Evolutionary conservation across 2,329 filamentous ascomycete genomes (phyloP).

Genomic region (Huntiella abstrusa): DNA sequence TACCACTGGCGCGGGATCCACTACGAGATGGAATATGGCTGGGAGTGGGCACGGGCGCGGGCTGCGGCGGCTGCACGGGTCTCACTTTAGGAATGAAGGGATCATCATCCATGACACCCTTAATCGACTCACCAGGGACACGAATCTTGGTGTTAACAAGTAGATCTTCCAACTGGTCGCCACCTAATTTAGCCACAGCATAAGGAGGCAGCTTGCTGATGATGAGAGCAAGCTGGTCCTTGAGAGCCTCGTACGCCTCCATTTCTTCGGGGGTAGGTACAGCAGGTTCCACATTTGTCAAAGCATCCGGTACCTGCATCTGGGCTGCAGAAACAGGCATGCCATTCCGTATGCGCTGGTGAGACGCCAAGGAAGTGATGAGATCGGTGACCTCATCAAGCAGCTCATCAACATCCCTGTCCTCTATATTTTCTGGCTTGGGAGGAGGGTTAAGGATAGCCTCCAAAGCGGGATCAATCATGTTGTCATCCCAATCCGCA

Average conservation of each 20-base stretch:
- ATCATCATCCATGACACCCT: constrained; percentile 70
- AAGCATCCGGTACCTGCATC: constrained; percentile 47
- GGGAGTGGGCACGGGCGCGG: constrained; percentile 1
- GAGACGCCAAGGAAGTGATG: constrained; percentile 57
- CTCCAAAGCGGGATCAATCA: constrained; percentile 39
- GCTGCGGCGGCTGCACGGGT: constrained; percentile 20
- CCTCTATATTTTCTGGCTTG: constrained; percentile 31
- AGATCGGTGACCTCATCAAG: constrained; percentile 57
- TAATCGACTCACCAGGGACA: constrained; percentile 53
- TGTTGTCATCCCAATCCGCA: constrained; percentile 37
- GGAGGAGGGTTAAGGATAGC: constrained; percentile 31
- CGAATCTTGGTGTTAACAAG: constrained; percentile 65
- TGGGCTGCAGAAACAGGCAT: constrained; percentile 41
- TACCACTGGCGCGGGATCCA: constrained; percentile 16
- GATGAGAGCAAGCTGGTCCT: constrained; percentile 54
- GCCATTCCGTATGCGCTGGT: constrained; percentile 61
- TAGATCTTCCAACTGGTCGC: constrained; percentile 66
- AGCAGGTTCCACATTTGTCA: constrained; percentile 44
- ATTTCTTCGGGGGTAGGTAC: constrained; percentile 46
- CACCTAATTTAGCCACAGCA: constrained; percentile 69
- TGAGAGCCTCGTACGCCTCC: constrained; percentile 51
- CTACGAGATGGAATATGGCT: constrained; percentile 3
- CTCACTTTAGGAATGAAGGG: constrained; percentile 40
- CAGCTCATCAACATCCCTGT: constrained; percentile 51
- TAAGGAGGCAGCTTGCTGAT: constrained; percentile 64